Evolutionary conservation across 495 filamentous ascomycete species (phyloP).

Genomic region (Aspergillus sclerotiicarbonarius): DNA sequence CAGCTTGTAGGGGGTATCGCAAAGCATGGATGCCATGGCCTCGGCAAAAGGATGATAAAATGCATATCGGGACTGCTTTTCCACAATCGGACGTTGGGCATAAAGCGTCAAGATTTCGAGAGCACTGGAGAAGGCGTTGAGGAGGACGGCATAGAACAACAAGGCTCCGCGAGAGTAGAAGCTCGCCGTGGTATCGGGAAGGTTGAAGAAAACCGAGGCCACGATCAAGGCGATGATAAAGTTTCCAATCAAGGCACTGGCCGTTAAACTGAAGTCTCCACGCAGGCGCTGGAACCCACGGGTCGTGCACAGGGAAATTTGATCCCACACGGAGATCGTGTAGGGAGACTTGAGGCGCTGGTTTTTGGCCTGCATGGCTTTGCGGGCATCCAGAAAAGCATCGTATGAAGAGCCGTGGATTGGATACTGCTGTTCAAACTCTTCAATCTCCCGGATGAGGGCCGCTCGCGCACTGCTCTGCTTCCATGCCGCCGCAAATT

Average conservation of each 20-base stretch:
- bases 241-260: conserved; percentile 67
- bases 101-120: conserved; percentile 63
- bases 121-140: conserved; percentile 76
- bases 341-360: conserved; percentile 40
- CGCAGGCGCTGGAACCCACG: conserved; percentile 50
- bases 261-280: conserved; percentile 53
- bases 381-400: conserved; percentile 35
- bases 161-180: conserved; percentile 75
- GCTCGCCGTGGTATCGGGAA: conserved; percentile 55
- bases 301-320: conserved; percentile 46
- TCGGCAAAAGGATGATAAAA: conserved; percentile 60
- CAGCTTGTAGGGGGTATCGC: conserved; percentile 55
- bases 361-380: conserved; percentile 40
- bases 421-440: conserved; percentile 31
- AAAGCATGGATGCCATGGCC: conserved; percentile 50
- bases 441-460: conserved; percentile 40
- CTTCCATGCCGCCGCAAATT: conserved; percentile 58
- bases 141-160: conserved; percentile 78
- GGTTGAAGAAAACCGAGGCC: conserved; percentile 76
- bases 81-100: conserved; percentile 55
- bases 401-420: conserved; percentile 33
- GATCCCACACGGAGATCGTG: conserved; percentile 41
- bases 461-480: conserved; percentile 41
- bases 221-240: conserved; percentile 71
- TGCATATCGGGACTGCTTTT: conserved; percentile 58